Conservation (phyloP, 371 early-diverging fungal genomes). For the Sporodiniella umbellata region DNA sequence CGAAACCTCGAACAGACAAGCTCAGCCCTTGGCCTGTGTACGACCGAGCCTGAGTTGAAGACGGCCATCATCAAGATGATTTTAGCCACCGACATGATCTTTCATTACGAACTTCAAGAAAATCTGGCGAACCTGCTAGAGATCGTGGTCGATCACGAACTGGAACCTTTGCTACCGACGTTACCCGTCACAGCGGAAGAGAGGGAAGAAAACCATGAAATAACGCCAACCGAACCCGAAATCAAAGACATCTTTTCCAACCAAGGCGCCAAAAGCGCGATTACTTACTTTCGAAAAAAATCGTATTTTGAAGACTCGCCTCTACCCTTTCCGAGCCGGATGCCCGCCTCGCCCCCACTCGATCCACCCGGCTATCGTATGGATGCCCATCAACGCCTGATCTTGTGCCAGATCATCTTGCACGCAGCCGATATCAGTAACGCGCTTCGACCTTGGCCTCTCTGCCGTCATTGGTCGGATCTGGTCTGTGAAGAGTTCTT, state of each 20-base stretch:
- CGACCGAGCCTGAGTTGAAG: slow-evolving; percentile 50
- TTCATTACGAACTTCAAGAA: slow-evolving; percentile 81
- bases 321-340: slow-evolving; percentile 11
- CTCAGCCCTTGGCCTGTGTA: slow-evolving; percentile 26
- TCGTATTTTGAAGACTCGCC: slow-evolving; percentile 27
- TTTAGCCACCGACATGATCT: slow-evolving; percentile 85
- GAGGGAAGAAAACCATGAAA: not conserved
- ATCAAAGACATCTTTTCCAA: slow-evolving; percentile 37
- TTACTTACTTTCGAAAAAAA: slow-evolving; percentile 27
- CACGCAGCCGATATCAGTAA: slow-evolving; percentile 92
- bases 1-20: slow-evolving; percentile 30
- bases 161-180: slow-evolving; percentile 11
- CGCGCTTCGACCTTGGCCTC: slow-evolving; percentile 78
- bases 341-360: slow-evolving; percentile 14
- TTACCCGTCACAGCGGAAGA: slow-evolving; percentile 19
- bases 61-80: slow-evolving; percentile 63
- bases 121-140: slow-evolving; percentile 46
- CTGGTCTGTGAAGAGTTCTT: slow-evolving; percentile 84
- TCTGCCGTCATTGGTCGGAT: slow-evolving; percentile 85
- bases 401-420: slow-evolving; percentile 66
- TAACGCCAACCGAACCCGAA: slow-evolving; percentile 2
- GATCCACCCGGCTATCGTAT: slow-evolving; percentile 21
- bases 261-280: slow-evolving; percentile 38
- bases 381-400: slow-evolving; percentile 36
- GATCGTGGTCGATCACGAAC: slow-evolving; percentile 14